Percentiles rank a stretch among this genome's conserved stretches.
Conservation (phyloP, 345 rosid species). For the Gossypium turneri region DNA sequence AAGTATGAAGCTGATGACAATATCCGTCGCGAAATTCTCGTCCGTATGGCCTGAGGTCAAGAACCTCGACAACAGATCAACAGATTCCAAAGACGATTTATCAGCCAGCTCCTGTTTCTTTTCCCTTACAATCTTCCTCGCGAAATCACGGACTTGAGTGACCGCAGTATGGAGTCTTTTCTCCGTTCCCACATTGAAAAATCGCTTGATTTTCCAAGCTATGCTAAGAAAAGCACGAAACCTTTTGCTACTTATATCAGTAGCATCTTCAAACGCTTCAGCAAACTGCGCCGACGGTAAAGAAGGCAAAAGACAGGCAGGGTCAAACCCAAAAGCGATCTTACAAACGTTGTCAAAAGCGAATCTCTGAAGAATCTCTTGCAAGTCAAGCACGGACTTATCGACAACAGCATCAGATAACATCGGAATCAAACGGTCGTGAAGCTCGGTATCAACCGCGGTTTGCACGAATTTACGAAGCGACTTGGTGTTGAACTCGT, state of each 20-base stretch:
- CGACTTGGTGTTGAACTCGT: constrained; percentile 68
- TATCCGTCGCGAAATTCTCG: constrained; percentile 45
- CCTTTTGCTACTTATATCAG: constrained; percentile 27
- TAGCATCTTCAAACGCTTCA: constrained; percentile 39
- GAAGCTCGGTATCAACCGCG: constrained; percentile 52
- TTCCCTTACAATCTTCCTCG: constrained; percentile 34
- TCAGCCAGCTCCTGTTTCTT: constrained; percentile 37
- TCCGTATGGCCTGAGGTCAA: constrained; percentile 44
- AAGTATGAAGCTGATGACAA: constrained; percentile 49
- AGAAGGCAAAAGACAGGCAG: constrained; percentile 45
- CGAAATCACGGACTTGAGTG: constrained; percentile 38
- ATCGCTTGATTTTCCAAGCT: constrained; percentile 36
- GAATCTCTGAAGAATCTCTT: constrained; percentile 60
- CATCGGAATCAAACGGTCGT: constrained; percentile 52
- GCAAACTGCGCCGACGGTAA: constrained; percentile 35
- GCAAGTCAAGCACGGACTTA: constrained; percentile 40
- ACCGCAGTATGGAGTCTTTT: constrained; percentile 24
- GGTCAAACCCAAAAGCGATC: constrained; percentile 69
- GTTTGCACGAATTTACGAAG: constrained; percentile 56
- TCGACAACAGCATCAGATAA: constrained; percentile 34
- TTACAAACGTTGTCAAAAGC: constrained; percentile 69
- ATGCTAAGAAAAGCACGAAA: constrained; percentile 16
- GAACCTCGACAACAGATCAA: constrained; percentile 47
- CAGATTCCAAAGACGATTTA: constrained; percentile 22
- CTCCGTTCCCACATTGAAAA: constrained; percentile 38